Conservation (phyloP, 345 rosid species). For the Rhizophora apiculata region DNA sequence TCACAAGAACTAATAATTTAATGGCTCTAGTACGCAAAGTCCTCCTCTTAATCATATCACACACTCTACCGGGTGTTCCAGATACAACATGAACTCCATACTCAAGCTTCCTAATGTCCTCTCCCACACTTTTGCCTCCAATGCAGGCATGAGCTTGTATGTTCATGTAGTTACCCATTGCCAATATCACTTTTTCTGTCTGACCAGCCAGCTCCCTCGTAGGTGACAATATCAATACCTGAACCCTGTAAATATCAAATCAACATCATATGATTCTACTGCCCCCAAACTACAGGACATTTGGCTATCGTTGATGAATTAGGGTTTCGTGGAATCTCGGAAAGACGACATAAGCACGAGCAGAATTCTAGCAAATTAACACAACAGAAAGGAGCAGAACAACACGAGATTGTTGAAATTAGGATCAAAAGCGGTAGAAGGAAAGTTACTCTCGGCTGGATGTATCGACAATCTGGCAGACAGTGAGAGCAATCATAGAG, state of each 20-base stretch:
- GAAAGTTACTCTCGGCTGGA: conserved; percentile 62
- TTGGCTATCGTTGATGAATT: not conserved
- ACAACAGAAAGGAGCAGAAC: too few species aligned
- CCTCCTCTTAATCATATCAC: conserved; percentile 98
- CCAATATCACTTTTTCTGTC: conserved; percentile 76
- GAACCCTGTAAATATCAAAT: conserved; percentile 51
- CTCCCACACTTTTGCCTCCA: conserved; percentile 98
- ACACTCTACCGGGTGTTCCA: conserved; percentile 97
- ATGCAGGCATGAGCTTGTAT: conserved; percentile 84
- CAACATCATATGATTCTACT: not conserved
- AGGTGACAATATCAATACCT: conserved; percentile 90
- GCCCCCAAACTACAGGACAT: too few species aligned
- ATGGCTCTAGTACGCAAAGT: conserved; percentile 84
- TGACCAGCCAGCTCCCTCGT: conserved; percentile 92
- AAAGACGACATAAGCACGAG: too few species aligned
- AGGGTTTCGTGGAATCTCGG: not conserved
- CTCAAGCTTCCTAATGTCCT: conserved; percentile 79
- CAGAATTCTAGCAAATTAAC: too few species aligned
- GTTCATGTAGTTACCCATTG: conserved; percentile 67
- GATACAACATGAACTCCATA: conserved; percentile 78
- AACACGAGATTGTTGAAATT: not conserved
- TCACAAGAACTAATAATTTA: conserved; percentile 38
- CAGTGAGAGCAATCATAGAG: conserved; percentile 95
- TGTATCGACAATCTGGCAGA: conserved; percentile 76
- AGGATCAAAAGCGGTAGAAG: conserved; percentile 8